Evolutionary conservation across 2,329 filamentous ascomycete genomes (phyloP).

Genomic region (Aureobasidium vineae): DNA sequence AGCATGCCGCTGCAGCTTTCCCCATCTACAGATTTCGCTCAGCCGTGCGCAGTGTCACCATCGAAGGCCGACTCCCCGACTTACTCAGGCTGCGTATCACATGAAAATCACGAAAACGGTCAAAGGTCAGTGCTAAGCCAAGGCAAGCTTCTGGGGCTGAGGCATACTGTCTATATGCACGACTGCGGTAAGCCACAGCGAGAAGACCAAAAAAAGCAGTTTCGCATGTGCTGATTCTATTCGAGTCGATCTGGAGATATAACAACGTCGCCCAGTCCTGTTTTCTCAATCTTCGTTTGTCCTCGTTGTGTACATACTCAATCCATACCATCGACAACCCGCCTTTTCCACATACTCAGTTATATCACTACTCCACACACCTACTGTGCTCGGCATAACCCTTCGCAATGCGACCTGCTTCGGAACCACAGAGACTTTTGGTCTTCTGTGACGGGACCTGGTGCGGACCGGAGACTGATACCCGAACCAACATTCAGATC

Average conservation of each 20-base stretch:
- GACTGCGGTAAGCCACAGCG: slow-evolving; percentile 23
- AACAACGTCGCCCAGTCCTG: background rate
- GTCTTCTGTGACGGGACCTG: slow-evolving; percentile 29
- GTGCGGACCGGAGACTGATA: slow-evolving; percentile 40
- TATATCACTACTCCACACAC: background rate
- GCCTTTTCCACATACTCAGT: background rate
- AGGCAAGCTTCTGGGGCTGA: slow-evolving; percentile 14
- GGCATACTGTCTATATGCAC: slow-evolving; percentile 17
- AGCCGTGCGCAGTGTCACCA: slow-evolving; percentile 12
- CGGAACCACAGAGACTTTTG: slow-evolving; percentile 9
- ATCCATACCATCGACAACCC: background rate
- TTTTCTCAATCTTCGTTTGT: background rate
- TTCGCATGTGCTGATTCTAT: slow-evolving; percentile 3
- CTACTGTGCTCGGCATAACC: no score
- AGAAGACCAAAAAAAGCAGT: background rate
- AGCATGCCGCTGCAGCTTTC: slow-evolving; percentile 9
- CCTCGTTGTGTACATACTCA: background rate
- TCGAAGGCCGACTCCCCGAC: background rate
- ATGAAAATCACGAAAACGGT: slow-evolving; percentile 3
- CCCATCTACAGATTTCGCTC: background rate
- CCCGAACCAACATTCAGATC: slow-evolving; percentile 38
- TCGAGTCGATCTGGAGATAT: background rate
- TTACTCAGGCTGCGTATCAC: slow-evolving; percentile 8
- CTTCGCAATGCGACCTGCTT: background rate
- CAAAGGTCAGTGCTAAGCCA: slow-evolving; percentile 14